phyloP scores from a whole-genome alignment of 2,329 filamentous ascomycete species.

The Botryotinia globosa region DNA sequence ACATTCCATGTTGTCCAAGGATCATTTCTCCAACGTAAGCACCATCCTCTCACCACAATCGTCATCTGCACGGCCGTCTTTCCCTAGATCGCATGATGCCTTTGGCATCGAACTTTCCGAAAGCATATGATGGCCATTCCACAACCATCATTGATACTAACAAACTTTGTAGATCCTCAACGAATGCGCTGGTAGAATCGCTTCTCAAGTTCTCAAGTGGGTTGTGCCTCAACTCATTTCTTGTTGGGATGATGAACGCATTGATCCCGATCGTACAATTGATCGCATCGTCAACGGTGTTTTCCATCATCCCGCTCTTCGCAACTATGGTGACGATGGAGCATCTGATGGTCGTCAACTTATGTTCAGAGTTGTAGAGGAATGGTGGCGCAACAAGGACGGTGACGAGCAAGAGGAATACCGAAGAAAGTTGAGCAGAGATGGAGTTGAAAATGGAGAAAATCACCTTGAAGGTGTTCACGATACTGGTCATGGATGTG shows the following conservation, averaged over 20 bases:
- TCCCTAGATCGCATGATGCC: neutral
- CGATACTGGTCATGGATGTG: slow-evolving; percentile 77
- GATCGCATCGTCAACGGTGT: slow-evolving; percentile 78
- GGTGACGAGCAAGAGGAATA: slow-evolving; percentile 63
- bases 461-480: slow-evolving; percentile 87
- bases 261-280: slow-evolving; percentile 67
- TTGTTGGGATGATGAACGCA: slow-evolving; percentile 75
- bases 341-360: slow-evolving; percentile 66
- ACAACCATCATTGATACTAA: neutral
- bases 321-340: slow-evolving; percentile 66
- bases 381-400: slow-evolving; percentile 75
- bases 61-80: neutral
- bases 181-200: slow-evolving; percentile 80
- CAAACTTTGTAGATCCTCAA: slow-evolving; percentile 59
- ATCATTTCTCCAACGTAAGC: slow-evolving; percentile 65
- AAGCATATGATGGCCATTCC: too few species aligned
- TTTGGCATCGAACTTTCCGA: neutral
- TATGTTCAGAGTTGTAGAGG: slow-evolving; percentile 77
- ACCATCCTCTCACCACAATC: neutral
- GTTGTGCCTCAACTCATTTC: slow-evolving; percentile 85
- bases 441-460: slow-evolving; percentile 71
- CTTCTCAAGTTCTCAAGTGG: slow-evolving; percentile 77
- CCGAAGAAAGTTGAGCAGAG: slow-evolving; percentile 70
- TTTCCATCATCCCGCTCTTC: slow-evolving; percentile 83
- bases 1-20: slow-evolving; percentile 93